Base-by-base conservation (phyloP, 2,329 filamentous ascomycete genomes). In the Trichoderma simmonsii region DNA sequence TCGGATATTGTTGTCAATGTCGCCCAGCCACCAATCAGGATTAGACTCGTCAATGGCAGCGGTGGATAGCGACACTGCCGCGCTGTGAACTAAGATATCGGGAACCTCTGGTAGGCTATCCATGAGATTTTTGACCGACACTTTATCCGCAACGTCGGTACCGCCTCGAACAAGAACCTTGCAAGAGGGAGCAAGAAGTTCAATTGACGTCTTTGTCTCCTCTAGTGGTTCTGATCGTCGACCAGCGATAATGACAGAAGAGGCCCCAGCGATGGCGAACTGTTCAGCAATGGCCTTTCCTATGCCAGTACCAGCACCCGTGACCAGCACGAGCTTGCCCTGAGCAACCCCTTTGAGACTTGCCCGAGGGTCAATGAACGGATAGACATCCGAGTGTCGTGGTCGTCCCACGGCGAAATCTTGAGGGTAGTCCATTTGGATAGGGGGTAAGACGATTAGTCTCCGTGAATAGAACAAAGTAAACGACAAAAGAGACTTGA, bases 31-130 rank as follows among this genome's bases (percentile, higher is more conserved):
- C 63, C 48, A 51, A 56, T 51, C 63, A 32, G 30, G 39, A 39
- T 66, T 56, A 9, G 63, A 32, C 14, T 66, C 48, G 26, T 66
- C 43, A 26, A 66, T 39, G 26, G 63, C 26, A 18, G 39, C 63
- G 12, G 63, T 66, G n/a, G 63, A 66, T n/a, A 66, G 32, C 11
- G 62, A 64, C 11, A 66, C 63, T 54, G 63, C 63, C 12, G 63
- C 63, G 34, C 48, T 66, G 43, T 56, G 32, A n/a, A 66, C n/a
- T 21, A 66, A 24, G 43, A 66, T 66, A 4, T 66, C 43, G 39
- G 62, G 43, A 32, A 34, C 14, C 14, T 51, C 43, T 54, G 39
- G 15, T 39, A 66, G 24, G 43, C 63, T 34, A 56, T 66, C 43
- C 24, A 66, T 51, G 39, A 66, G 48, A 12, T n/a, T 12, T 18